Conservation (phyloP, 441 rosid genomes). For the Corymbia citriodora region DNA sequence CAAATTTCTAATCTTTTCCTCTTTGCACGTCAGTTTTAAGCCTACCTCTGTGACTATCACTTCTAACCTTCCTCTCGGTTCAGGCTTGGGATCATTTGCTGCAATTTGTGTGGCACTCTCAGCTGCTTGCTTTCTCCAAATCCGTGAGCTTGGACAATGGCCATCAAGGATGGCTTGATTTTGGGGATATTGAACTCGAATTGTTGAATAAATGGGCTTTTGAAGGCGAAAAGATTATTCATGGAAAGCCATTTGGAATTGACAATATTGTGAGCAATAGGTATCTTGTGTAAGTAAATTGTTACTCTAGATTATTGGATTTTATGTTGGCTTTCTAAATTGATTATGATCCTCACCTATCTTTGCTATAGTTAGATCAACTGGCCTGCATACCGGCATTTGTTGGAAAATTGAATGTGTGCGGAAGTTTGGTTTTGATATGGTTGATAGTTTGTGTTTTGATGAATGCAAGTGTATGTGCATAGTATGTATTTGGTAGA, state of each 20-base stretch:
- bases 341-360: neutral
- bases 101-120: conserved; percentile 76
- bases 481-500: too few relatives aligned
- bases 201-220: conserved; percentile 88
- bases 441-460: too few relatives aligned
- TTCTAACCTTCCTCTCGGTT: conserved; percentile 81
- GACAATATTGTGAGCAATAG: conserved; percentile 96
- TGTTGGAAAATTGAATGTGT: too few relatives aligned
- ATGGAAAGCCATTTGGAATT: conserved; percentile 92
- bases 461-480: too few relatives aligned
- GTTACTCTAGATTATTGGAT: neutral
- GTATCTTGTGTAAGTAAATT: conserved; percentile 5
- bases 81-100: conserved; percentile 93
- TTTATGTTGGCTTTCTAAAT: neutral
- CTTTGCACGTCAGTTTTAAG: conserved; percentile 39
- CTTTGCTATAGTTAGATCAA: neutral
- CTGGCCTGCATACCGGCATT: neutral
- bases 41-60: conserved; percentile 65
- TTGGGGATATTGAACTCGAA: conserved; percentile 49
- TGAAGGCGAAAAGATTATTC: conserved; percentile 90
- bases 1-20: conserved; percentile 8
- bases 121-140: conserved; percentile 51
- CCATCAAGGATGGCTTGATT: conserved; percentile 43
- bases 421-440: too few relatives aligned
- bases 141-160: conserved; percentile 27